Percentiles rank a stretch among this genome's conserved stretches.
phyloP scores from a whole-genome alignment of 1,139 yeast species.

The Blastobotrys malaysiensis region DNA sequence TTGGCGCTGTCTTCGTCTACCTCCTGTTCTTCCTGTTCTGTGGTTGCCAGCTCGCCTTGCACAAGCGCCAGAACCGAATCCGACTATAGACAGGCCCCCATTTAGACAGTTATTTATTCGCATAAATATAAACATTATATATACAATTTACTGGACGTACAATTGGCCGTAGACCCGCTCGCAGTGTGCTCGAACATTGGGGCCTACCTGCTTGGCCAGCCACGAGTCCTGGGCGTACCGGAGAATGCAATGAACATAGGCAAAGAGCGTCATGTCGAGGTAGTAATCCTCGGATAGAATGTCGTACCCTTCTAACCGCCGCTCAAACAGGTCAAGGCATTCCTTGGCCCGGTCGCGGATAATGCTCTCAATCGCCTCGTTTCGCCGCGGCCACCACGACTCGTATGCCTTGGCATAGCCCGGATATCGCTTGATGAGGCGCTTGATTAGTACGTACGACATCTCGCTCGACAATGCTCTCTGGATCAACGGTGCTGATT shows the following conservation, averaged over 20 bases:
- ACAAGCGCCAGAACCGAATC: conserved; percentile 57
- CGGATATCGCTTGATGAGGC: conserved; percentile 18
- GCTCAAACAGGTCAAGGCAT: conserved; percentile 9
- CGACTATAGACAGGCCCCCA: conserved; percentile 29
- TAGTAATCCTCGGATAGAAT: conserved; percentile 12
- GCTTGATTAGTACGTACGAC: conserved; percentile 13
- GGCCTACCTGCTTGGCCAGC: conserved; percentile 17
- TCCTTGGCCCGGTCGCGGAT: conserved; percentile 13
- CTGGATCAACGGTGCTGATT: conserved; percentile 18
- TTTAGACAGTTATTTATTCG: conserved; percentile 1
- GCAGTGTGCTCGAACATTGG: conserved; percentile 16
- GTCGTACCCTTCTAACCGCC: not conserved
- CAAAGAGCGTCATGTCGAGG: conserved; percentile 25
- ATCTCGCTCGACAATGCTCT: conserved; percentile 15
- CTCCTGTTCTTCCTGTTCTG: conserved; percentile 76
- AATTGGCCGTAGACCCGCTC: conserved; percentile 15
- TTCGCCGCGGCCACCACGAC: conserved; percentile 9
- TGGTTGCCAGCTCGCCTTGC: conserved; percentile 71
- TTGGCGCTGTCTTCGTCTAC: conserved; percentile 85
- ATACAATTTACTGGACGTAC: conserved; percentile 4
- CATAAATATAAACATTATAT: not conserved
- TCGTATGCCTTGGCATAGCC: conserved; percentile 10
- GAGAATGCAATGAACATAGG: conserved; percentile 24
- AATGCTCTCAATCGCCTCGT: conserved; percentile 9
- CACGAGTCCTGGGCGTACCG: conserved; percentile 15